A percentile compares a stretch with the other conserved stretches of the same genome.
These are phyloP conservation scores for Globisporangium perplexum DNA, from an alignment of 352 stramenopile species.

Conservation along the genomic window DNA sequence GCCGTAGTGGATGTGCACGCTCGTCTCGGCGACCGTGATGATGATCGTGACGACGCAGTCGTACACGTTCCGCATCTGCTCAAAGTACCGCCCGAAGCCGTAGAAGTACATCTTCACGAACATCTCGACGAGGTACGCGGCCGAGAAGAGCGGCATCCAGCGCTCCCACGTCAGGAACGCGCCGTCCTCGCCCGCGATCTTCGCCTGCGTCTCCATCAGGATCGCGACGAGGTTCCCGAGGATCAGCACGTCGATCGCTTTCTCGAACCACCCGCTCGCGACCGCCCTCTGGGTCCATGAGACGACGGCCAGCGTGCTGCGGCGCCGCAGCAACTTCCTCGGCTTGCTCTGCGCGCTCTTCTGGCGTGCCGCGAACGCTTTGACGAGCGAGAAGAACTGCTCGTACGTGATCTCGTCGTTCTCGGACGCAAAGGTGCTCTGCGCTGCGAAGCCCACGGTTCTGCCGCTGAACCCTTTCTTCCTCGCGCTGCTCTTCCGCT, in stretches of 20 bases:
- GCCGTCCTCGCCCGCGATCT: constrained; percentile 21
- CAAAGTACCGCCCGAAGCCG: constrained; percentile 49
- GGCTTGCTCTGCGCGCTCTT: constrained; percentile 14
- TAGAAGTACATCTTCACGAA: constrained; percentile 69
- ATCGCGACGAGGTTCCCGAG: constrained; percentile 41
- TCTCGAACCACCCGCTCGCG: constrained; percentile 26
- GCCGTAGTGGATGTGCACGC: constrained; percentile 42
- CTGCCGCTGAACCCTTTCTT: constrained; percentile 4
- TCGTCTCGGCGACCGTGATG: constrained; percentile 46
- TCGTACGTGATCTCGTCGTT: constrained; percentile 19
- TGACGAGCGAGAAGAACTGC: constrained; percentile 28
- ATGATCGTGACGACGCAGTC: constrained; percentile 74
- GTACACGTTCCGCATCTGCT: constrained; percentile 71
- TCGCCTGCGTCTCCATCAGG: constrained; percentile 43
- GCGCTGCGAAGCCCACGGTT: background rate
- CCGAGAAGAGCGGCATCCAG: constrained; percentile 66
- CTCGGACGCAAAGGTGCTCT: background rate
- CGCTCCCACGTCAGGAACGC: constrained; percentile 31
- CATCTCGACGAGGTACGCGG: constrained; percentile 77
- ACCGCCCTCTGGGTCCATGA: constrained; percentile 22
- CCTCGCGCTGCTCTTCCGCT: background rate
- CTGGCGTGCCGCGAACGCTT: constrained; percentile 17
- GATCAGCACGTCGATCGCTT: constrained; percentile 29
- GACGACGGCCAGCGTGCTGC: constrained; percentile 12
- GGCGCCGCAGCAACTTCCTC: constrained; percentile 10